phyloP scores from a whole-genome alignment of 352 stramenopile species.

The Vaucheria bursata region DNA sequence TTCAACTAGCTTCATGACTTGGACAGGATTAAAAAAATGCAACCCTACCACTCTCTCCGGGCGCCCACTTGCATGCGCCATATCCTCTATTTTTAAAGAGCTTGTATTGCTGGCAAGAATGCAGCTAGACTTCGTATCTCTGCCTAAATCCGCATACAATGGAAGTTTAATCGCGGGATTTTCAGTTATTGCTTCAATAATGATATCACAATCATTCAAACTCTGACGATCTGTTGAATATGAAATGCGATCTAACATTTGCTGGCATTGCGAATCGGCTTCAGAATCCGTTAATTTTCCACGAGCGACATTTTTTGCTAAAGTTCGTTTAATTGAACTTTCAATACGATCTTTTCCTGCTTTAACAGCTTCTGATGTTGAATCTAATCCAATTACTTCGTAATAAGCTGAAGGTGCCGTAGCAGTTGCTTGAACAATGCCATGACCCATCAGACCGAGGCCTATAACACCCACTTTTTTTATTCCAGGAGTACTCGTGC shows the following conservation, averaged over 20 bases:
- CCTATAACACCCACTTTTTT: constrained; percentile 81
- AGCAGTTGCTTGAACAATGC: constrained; percentile 85
- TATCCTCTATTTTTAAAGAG: constrained; percentile 72
- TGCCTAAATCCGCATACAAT: constrained; percentile 82
- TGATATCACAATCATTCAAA: constrained; percentile 79
- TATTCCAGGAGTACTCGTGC: background rate
- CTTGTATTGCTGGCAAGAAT: constrained; percentile 96
- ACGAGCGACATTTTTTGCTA: constrained; percentile 72
- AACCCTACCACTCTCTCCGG: constrained; percentile 71
- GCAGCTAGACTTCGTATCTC: constrained; percentile 73
- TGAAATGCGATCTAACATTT: constrained; percentile 66
- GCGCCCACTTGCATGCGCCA: constrained; percentile 78
- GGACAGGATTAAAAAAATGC: constrained; percentile 95
- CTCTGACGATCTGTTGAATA: constrained; percentile 74
- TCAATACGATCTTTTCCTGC: constrained; percentile 67
- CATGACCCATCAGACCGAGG: constrained; percentile 93
- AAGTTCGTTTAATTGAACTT: constrained; percentile 74
- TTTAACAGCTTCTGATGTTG: constrained; percentile 53
- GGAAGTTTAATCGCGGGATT: constrained; percentile 71
- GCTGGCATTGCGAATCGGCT: constrained; percentile 55
- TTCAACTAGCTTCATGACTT: constrained; percentile 88
- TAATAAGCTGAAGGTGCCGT: constrained; percentile 66
- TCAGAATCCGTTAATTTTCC: constrained; percentile 69
- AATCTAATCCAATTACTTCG: constrained; percentile 51
- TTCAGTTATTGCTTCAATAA: constrained; percentile 96